Percentiles rank a stretch among this genome's conserved stretches.
phyloP scores from a whole-genome alignment of 192 early-diverging fungal species.

The Rhizophagus prolifer region DNA sequence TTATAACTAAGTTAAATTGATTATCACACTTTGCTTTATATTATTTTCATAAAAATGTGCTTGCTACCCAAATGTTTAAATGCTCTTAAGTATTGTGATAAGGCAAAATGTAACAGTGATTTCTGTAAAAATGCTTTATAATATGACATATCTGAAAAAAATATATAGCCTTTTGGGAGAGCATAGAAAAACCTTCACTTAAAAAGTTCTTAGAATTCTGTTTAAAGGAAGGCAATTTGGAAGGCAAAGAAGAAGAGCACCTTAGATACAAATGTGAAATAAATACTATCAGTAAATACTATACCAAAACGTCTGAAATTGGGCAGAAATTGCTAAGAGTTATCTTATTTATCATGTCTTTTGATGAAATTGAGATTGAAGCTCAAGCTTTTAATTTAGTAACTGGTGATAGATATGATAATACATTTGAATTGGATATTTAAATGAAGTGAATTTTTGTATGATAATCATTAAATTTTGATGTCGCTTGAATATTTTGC shows the following conservation, averaged over 20 bases:
- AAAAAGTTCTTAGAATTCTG: conserved; percentile 22
- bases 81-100: not conserved
- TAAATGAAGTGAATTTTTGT: too few relatives aligned
- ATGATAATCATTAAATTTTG: too few relatives aligned
- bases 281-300: conserved; percentile 8
- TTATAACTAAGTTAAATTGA: too few relatives aligned
- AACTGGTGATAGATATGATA: conserved; percentile 7
- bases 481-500: too few relatives aligned
- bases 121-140: not conserved
- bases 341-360: not conserved
- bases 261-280: conserved; percentile 4
- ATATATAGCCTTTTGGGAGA: conserved; percentile 12
- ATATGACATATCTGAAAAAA: not conserved
- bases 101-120: not conserved
- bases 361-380: conserved; percentile 10
- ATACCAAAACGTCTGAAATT: conserved; percentile 15
- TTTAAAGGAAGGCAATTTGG: not conserved
- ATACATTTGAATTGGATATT: conserved; percentile 5
- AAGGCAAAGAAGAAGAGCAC: conserved; percentile 9
- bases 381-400: not conserved
- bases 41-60: not conserved
- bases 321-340: not conserved
- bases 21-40: too few relatives aligned
- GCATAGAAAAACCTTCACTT: conserved; percentile 3
- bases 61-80: not conserved